Base-by-base conservation (phyloP, 257 asterid species). In the Sherardia arvensis region DNA sequence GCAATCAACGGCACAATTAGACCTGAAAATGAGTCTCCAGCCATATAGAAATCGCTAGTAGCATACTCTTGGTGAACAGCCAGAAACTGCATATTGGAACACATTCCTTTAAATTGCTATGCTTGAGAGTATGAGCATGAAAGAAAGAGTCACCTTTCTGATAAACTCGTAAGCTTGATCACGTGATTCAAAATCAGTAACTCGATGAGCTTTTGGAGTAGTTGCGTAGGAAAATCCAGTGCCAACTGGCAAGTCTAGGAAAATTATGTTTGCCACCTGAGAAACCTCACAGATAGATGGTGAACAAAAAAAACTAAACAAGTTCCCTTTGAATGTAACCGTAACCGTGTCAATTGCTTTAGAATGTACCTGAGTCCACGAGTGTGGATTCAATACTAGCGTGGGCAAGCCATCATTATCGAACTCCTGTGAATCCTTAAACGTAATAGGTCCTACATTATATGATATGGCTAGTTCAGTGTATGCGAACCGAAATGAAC, bases 1-100 rank as follows among this genome's bases (percentile, higher is more conserved):
- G 55, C 34, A 40, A 69, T 65, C 8, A 70, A 60, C 27, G 78
- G 78, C 55, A 74, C 66, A 9, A 53, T 0, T 18, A 69, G 53
- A 12, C 74, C 75, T 1, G 71, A 30, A 38, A 64, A 60, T 1
- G 78, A 74, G 55, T 70, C 74, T 23, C 78, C 71, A 3, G 58
- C 68, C 57, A 65, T 23, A 36, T 68, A 74, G 32, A 69, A 69
- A 12, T 74, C 62, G 22, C 65, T 74, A 40, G 55, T 38, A 17
- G 61, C 11, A 30, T 65, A 53, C 45, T 61, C 62, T 5, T 71
- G 76, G 21, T 70, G 75, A 62, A 61, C 49, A 4, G 34, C 21
- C 34, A 74, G 57, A 64, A 73, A 74, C 79, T 74, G 30, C 43
- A 58, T 1, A 61, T 38, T 25, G 4, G 34, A 55, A 26, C 29